Base-by-base conservation (phyloP, 192 early-diverging fungal genomes). In the Ambispora gerdemannii region DNA sequence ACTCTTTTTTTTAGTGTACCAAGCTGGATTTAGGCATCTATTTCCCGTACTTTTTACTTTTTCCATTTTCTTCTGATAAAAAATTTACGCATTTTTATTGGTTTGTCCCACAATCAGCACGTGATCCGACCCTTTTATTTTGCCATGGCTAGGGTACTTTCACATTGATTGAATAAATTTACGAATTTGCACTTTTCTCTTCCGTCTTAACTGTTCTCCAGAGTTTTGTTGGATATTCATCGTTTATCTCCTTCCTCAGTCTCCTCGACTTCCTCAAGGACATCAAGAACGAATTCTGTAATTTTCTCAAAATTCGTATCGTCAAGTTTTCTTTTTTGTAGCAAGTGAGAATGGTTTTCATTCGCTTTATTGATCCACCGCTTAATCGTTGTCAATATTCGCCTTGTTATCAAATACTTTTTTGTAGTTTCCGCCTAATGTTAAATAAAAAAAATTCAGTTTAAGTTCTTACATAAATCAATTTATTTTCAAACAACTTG, bases 371-470 rank as follows among this genome's bases (percentile, higher is more conserved):
- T 33, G 34, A 67, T 33, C 50, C 50, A 67, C 52, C 50, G 4
- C 52, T n/a, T 63, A 52, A 43, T 51, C 38, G 58, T 69, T 59
- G 58, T 69, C 27, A 47, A 58, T 20, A 27, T 58, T 59, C 43
- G 55, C 67, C 27, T 66, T 66, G 6, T 50, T 66, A n/a, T 38
- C 28, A 52, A 50, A 50, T 2, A 24, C 38, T 51, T 66, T 38
- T 66, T 66, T 36, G 33, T 66, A 66, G 50, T 50, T 50, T 43
- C 52, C 34, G 10, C 53, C 53, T 69, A 58, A 20, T 59, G 17
- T 28, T 28, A 68, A 51, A 51, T 63, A 67, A 69, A 69, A 69
- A 69, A 58, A 56, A 56, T 24, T 69, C 67, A 69, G 67, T 43
- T 69, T 58, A 58, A 43, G 34, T 34, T 52, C 25, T 30, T 66